Evolutionary conservation across 257 asterid genomes (phyloP).

Genomic region (Fraxinus americana): DNA sequence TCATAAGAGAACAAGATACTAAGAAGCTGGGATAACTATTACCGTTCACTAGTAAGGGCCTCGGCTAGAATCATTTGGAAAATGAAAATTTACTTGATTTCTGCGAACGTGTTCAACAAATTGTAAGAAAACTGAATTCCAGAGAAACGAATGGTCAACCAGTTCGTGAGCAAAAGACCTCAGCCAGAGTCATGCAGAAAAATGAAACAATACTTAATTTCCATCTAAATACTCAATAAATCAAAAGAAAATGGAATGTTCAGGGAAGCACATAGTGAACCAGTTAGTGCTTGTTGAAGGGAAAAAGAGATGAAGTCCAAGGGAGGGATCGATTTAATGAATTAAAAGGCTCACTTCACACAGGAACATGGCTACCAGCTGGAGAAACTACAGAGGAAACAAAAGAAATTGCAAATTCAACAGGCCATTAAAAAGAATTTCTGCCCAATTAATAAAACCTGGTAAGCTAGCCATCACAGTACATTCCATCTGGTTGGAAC

Average conservation of each 20-base stretch:
- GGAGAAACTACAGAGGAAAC: background rate
- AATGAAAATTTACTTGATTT: background rate
- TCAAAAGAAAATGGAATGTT: background rate
- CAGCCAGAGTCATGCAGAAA: background rate
- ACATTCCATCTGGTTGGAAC: background rate
- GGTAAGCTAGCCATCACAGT: background rate
- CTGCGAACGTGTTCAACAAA: background rate
- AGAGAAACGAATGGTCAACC: background rate
- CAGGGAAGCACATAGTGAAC: background rate
- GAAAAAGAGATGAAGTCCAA: background rate
- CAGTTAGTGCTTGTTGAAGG: background rate
- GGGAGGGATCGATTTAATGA: background rate
- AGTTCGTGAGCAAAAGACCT: background rate
- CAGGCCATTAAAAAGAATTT: background rate
- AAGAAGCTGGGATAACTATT: background rate
- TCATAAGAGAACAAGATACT: background rate
- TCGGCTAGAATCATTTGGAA: background rate
- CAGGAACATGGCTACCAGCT: background rate
- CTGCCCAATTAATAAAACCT: slow-evolving; percentile 6
- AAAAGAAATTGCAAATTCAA: background rate
- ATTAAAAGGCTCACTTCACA: background rate
- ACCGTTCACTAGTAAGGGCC: background rate
- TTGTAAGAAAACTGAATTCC: background rate
- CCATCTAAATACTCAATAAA: background rate
- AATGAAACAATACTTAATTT: background rate